Evolutionary conservation across 371 early-diverging fungal genomes (phyloP), one percentile per base, ranked within the genome.

Genomic region (Polyrhizophydium stewartii): DNA sequence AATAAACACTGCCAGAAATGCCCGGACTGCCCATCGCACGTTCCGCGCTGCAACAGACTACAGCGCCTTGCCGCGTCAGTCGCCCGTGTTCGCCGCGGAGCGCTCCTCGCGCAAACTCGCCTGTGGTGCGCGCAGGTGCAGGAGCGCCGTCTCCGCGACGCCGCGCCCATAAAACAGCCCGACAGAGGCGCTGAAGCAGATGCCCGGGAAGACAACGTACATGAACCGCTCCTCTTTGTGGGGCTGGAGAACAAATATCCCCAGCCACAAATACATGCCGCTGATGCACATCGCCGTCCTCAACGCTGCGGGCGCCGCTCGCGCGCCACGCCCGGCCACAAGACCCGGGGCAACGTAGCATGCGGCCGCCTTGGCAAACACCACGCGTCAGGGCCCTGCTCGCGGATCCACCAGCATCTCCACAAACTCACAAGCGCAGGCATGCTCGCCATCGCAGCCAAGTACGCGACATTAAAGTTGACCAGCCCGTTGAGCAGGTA

Each of bases 191-290:
- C 87, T 89, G 58, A 92, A 80, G 65, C 87, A 85, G 46, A 97
- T 64, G 49, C 90, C 67, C 38, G 97, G 97, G 69, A 95, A 97
- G 6, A 91, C 87, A n/a, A 94, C 90, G 70, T 81, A 93, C 69
- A 97, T 66, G 68, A 97, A 97, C 1, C 97, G 85, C 63, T 97
- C 97, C 65, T 97, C 97, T 71, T 97, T 97, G 79, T 97, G 97
- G 13, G 95, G 89, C 72, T 94, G 95, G 12, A 84, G 38, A 6
- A 86, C 84, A 60, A 97, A 93, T 27, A 91, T 86, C 16, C 65
- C 63, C 31, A 95, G 76, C 89, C 89, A 88, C 24, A 92, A 63
- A 56, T 88, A 87, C 38, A 92, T 84, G 0, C 91, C 91, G 37
- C 77, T 37, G 1, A 90, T 67, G 64, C 87, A 82, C 41, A 86